These are phyloP conservation scores for Thymus quinquecostatus DNA, from an alignment of 257 asterid genomes.

Conservation along the genomic window DNA sequence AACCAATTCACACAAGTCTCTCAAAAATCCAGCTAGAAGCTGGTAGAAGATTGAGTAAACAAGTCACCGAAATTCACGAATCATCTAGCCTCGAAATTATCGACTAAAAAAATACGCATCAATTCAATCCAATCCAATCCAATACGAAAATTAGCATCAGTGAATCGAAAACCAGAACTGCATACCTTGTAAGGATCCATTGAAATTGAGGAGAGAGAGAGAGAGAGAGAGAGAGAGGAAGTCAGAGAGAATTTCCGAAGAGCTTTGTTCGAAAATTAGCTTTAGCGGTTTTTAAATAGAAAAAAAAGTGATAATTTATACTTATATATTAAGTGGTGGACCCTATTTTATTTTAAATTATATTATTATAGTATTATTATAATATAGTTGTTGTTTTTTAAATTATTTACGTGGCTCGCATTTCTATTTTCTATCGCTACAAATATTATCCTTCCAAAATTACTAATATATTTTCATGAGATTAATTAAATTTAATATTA, in stretches of 20 bases:
- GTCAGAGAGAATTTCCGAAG: neutral
- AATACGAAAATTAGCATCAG: neutral
- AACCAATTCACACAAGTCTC: neutral
- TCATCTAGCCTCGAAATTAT: constrained; percentile 14
- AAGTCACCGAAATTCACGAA: constrained; percentile 2
- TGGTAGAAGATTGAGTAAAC: constrained; percentile 2
- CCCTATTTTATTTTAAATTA: neutral
- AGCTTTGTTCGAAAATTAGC: constrained; percentile 23
- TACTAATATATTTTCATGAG: neutral
- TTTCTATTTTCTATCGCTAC: constrained; percentile 28
- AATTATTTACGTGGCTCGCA: constrained; percentile 44
- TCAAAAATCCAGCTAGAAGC: constrained; percentile 3
- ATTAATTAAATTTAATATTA: neutral
- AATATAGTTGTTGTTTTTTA: neutral
- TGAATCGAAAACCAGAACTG: neutral
- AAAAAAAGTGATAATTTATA: constrained; percentile 22
- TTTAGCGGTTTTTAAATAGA: constrained; percentile 31
- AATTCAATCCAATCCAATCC: neutral
- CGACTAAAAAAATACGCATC: neutral
- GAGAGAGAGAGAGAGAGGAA: neutral
- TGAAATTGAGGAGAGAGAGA: constrained; percentile 10
- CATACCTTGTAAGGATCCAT: constrained; percentile 85
- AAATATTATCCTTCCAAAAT: constrained; percentile 25
- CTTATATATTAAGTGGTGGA: constrained; percentile 11
- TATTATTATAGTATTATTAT: neutral